Percentiles rank a stretch among this genome's conserved stretches.
Conservation (phyloP, 1,284 basidiomycete genomes). For the Meira miltonrushii region DNA sequence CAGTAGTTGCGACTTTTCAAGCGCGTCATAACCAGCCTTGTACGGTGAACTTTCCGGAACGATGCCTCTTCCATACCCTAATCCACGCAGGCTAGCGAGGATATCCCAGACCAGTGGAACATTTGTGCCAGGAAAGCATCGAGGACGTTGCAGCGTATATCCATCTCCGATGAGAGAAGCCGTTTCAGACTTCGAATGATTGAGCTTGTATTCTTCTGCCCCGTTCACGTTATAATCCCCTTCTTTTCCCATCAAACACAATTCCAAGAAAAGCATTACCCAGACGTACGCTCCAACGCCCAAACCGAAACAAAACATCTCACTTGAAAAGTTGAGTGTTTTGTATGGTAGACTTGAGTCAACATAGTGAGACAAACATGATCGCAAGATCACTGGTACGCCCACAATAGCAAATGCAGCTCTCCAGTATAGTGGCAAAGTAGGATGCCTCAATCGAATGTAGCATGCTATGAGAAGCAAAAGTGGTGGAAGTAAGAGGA, state of each 20-base stretch:
- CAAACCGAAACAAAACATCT: not conserved
- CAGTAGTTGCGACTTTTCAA: not conserved
- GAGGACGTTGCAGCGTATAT: not conserved
- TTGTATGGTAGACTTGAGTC: not conserved
- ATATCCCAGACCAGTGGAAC: not conserved
- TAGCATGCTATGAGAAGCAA: not conserved
- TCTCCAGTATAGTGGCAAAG: not conserved
- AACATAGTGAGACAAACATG: not conserved
- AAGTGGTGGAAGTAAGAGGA: not conserved
- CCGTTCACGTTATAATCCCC: not conserved
- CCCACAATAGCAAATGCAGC: not conserved
- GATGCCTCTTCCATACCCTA: not conserved
- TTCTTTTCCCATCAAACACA: not conserved
- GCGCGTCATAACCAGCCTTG: not conserved
- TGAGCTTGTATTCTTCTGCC: not conserved
- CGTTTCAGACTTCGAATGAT: not conserved
- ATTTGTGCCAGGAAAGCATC: not conserved
- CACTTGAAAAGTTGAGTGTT: not conserved
- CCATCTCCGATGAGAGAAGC: not conserved
- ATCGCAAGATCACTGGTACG: not conserved
- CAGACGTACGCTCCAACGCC: not conserved
- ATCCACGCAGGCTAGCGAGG: not conserved
- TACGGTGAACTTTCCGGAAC: not conserved
- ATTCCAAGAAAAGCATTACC: not conserved
- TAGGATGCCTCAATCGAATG: not conserved